Evolutionary conservation across 257 asterid species (phyloP).

Genomic region (Plantago ovata): DNA sequence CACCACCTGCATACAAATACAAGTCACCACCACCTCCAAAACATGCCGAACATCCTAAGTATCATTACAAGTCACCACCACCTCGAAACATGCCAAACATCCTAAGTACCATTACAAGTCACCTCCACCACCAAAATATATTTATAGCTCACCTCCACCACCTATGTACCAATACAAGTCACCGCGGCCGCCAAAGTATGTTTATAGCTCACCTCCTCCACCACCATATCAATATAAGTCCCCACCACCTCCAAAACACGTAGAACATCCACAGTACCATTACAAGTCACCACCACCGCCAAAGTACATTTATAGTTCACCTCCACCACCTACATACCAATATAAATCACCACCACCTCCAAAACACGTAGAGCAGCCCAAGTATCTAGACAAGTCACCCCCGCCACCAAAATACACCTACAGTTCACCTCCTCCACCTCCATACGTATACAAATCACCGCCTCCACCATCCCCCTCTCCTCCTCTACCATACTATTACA

Average conservation of each 20-base stretch:
- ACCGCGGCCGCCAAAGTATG: constrained; percentile 6
- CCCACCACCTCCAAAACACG: too few relatives aligned
- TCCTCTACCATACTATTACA: background rate
- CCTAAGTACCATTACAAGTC: background rate
- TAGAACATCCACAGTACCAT: background rate
- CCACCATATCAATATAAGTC: too few relatives aligned
- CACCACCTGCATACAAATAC: background rate
- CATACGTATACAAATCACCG: background rate
- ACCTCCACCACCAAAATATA: constrained; percentile 4
- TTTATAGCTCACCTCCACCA: background rate
- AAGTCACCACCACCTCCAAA: constrained; percentile 2
- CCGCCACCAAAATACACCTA: background rate
- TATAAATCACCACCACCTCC: constrained; percentile 12
- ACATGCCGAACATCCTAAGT: background rate
- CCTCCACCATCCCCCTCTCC: background rate
- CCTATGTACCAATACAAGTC: background rate
- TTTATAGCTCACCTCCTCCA: background rate
- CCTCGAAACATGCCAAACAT: constrained; percentile 3
- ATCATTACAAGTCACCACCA: background rate
- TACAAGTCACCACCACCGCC: constrained; percentile 7
- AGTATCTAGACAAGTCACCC: background rate
- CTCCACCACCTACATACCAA: background rate
- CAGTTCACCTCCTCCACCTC: constrained; percentile 2
- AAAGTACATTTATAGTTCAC: background rate
- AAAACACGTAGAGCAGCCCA: background rate